A percentile compares a stretch with the other conserved stretches of the same genome.
Evolutionary conservation across 2,329 filamentous ascomycete species (phyloP).

Genomic region (Blumeriella jaapii): DNA sequence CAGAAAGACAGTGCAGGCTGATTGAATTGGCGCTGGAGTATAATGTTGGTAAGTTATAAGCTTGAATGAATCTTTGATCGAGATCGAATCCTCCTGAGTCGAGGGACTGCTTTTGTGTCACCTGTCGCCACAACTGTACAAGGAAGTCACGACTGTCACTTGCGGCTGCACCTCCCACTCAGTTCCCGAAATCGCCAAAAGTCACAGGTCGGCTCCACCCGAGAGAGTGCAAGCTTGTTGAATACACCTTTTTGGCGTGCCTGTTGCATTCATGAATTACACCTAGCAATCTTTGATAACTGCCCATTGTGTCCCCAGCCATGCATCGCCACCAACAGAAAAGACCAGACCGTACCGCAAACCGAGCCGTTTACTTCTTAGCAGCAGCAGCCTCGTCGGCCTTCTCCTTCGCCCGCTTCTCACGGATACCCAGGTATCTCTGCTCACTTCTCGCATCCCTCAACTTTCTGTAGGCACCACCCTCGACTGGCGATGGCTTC

Average conservation of each 20-base stretch:
- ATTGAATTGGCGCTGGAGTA: too few species aligned
- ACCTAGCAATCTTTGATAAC: slow-evolving; percentile 25
- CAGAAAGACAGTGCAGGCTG: too few species aligned
- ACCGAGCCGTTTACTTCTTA: slow-evolving; percentile 54
- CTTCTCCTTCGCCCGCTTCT: slow-evolving; percentile 88
- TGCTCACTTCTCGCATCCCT: slow-evolving; percentile 75
- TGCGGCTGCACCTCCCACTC: too few species aligned
- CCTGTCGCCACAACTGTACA: too few species aligned
- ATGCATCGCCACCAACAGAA: slow-evolving; percentile 21
- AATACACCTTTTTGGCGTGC: slow-evolving; percentile 13
- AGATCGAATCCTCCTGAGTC: too few species aligned
- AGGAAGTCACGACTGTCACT: too few species aligned
- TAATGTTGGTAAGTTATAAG: too few species aligned
- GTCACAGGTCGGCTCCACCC: too few species aligned
- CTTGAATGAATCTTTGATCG: too few species aligned
- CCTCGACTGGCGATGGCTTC: slow-evolving; percentile 61
- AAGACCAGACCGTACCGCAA: slow-evolving; percentile 25
- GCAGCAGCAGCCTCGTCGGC: slow-evolving; percentile 64
- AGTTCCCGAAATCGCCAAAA: too few species aligned
- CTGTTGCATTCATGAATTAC: slow-evolving; percentile 29
- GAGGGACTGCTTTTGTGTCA: too few species aligned
- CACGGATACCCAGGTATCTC: slow-evolving; percentile 69
- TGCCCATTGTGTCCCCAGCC: slow-evolving; percentile 24
- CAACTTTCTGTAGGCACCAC: slow-evolving; percentile 78
- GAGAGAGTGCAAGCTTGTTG: neutral